Evolutionary conservation across 305 asterid species (phyloP).

Genomic region (Fraxinus xanthoxyloides): DNA sequence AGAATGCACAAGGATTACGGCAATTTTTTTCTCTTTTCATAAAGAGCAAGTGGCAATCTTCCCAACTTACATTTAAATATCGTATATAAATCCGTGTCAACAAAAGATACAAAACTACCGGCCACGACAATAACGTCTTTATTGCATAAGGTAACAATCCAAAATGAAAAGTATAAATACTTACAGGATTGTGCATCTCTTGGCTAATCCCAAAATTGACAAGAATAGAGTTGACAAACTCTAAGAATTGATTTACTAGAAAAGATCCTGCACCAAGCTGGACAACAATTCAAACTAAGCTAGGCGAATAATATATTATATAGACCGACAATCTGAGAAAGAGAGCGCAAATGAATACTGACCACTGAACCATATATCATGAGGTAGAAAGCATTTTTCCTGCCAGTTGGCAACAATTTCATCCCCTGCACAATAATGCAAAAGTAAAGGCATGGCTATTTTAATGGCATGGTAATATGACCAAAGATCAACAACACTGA

Average conservation of each 20-base stretch:
- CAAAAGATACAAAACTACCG: not conserved
- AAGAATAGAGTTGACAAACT: constrained; percentile 60
- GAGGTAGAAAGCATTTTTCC: constrained; percentile 75
- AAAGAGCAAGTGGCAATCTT: not conserved
- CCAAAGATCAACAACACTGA: not conserved
- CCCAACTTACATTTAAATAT: constrained; percentile 13
- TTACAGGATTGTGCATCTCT: constrained; percentile 91
- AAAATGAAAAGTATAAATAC: constrained; percentile 22
- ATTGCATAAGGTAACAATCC: constrained; percentile 13
- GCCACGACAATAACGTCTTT: not conserved
- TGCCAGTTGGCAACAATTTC: constrained; percentile 84
- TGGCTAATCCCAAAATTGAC: constrained; percentile 72
- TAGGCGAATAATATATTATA: not conserved
- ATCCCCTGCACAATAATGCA: constrained; percentile 59
- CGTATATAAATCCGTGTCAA: not conserved
- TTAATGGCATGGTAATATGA: not conserved
- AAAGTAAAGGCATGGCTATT: not conserved
- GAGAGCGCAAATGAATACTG: constrained; percentile 26
- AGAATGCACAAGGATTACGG: not conserved
- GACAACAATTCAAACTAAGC: constrained; percentile 21
- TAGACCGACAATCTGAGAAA: not conserved
- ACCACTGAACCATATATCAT: constrained; percentile 78
- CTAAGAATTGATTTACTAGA: constrained; percentile 61
- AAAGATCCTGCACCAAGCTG: constrained; percentile 94
- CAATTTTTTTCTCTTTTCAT: not conserved